Percentiles rank a stretch among this genome's conserved stretches.
Conservation (phyloP, 2,329 filamentous ascomycete species). For the Curvularia sp. region DNA sequence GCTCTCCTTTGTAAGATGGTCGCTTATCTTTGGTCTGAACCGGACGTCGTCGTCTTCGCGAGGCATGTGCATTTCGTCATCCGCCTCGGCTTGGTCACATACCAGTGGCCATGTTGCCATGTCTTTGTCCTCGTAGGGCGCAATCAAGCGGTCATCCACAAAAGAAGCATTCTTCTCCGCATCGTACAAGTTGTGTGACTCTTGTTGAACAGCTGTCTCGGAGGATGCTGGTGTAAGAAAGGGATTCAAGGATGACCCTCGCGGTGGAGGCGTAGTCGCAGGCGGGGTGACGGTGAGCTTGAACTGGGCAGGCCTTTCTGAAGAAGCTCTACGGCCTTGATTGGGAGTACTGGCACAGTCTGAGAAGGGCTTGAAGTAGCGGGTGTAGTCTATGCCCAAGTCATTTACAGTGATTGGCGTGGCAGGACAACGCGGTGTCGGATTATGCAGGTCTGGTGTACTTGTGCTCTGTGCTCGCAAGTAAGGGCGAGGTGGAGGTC, state of each 20-base stretch:
- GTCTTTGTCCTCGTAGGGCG: conserved; percentile 53
- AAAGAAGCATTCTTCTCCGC: conserved; percentile 47
- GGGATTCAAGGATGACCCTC: conserved; percentile 26
- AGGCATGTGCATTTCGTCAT: conserved; percentile 63
- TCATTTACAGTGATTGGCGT: conserved; percentile 39
- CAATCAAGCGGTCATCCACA: conserved; percentile 57
- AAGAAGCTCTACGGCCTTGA: conserved; percentile 33
- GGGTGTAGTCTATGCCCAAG: conserved; percentile 46
- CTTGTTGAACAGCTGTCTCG: conserved; percentile 33
- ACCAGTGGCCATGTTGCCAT: conserved; percentile 56
- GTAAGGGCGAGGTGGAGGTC: conserved; percentile 24
- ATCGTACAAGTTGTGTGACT: conserved; percentile 30
- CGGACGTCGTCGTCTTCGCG: conserved; percentile 57
- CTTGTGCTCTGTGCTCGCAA: conserved; percentile 22
- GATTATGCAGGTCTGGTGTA: conserved; percentile 26
- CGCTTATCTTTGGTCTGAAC: conserved; percentile 53
- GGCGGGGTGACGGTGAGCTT: conserved; percentile 17
- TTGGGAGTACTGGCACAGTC: conserved; percentile 32
- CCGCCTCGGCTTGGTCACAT: conserved; percentile 59
- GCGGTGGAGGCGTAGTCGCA: conserved; percentile 25
- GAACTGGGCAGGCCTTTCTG: conserved; percentile 20
- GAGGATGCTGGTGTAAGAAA: conserved; percentile 43
- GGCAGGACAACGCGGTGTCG: conserved; percentile 17
- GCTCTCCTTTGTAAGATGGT: conserved; percentile 55
- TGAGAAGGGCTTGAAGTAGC: conserved; percentile 46